These are phyloP conservation scores for Curvularia sp. DNA, from an alignment of 2,329 filamentous ascomycete genomes.

Conservation along the genomic window DNA sequence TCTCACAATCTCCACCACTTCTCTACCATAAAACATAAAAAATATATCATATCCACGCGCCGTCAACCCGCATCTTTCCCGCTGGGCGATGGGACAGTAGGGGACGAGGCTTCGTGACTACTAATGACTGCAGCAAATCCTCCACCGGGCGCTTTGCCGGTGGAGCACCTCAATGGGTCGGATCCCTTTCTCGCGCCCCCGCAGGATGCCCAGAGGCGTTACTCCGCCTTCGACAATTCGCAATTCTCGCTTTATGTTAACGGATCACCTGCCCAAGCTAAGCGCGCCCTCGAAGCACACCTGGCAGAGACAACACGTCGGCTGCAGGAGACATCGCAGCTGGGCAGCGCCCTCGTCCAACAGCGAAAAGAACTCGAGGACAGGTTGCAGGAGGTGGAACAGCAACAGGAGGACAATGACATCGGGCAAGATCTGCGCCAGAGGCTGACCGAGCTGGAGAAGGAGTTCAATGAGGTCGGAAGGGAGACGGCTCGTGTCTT, in stretches of 20 bases:
- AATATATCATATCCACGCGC: slow-evolving; percentile 5
- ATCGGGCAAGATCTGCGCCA: slow-evolving; percentile 82
- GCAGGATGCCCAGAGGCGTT: slow-evolving; percentile 62
- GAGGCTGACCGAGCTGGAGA: slow-evolving; percentile 86
- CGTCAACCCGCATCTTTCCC: slow-evolving; percentile 8
- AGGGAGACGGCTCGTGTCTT: slow-evolving; percentile 89
- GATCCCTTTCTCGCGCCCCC: slow-evolving; percentile 57
- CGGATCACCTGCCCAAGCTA: slow-evolving; percentile 84
- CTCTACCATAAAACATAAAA: slow-evolving; percentile 5
- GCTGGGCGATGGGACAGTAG: slow-evolving; percentile 44
- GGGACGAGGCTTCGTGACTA: slow-evolving; percentile 21
- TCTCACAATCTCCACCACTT: slow-evolving; percentile 5
- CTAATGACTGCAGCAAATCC: slow-evolving; percentile 55
- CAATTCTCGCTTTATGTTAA: slow-evolving; percentile 78
- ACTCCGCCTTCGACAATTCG: slow-evolving; percentile 82
- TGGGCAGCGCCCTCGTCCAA: slow-evolving; percentile 85
- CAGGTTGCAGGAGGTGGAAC: slow-evolving; percentile 83
- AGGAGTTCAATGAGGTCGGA: slow-evolving; percentile 93
- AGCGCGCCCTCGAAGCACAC: slow-evolving; percentile 87
- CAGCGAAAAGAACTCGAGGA: slow-evolving; percentile 86
- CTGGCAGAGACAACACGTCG: slow-evolving; percentile 90
- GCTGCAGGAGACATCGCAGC: slow-evolving; percentile 86
- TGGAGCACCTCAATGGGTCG: slow-evolving; percentile 47
- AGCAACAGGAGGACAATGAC: slow-evolving; percentile 72
- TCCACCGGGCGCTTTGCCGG: slow-evolving; percentile 51